These are phyloP conservation scores for Colletotrichum falcatum DNA, from an alignment of 2,329 filamentous ascomycete species.

Conservation along the genomic window DNA sequence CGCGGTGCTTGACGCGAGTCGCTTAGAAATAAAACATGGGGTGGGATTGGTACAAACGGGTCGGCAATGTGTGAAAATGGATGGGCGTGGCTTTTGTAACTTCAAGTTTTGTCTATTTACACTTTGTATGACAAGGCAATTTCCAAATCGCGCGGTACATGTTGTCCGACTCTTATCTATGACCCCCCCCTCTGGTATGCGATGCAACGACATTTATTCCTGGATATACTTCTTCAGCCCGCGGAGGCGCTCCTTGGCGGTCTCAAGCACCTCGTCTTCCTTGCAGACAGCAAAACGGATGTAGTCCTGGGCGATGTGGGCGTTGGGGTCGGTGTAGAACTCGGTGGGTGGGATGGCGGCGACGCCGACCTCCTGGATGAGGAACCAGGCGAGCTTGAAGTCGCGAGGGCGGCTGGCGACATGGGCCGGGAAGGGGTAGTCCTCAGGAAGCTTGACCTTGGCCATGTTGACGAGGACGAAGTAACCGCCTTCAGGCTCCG, in stretches of 20 bases:
- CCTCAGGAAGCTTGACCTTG: constrained; percentile 84
- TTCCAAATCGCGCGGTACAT: not conserved
- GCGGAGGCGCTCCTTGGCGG: constrained; percentile 80
- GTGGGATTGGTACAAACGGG: not conserved
- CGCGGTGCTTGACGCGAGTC: not conserved
- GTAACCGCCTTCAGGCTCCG: constrained; percentile 95
- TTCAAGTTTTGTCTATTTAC: constrained; percentile 28
- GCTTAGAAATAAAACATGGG: not conserved
- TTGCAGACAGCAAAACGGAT: constrained; percentile 97
- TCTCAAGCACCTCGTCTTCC: constrained; percentile 85
- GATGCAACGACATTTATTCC: constrained; percentile 10
- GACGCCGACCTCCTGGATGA: constrained; percentile 96
- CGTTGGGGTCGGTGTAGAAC: constrained; percentile 90
- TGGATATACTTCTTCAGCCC: constrained; percentile 78
- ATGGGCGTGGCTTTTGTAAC: not conserved
- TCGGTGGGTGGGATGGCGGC: constrained; percentile 97
- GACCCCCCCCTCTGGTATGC: not conserved
- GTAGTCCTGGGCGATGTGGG: constrained; percentile 90
- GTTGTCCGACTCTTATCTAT: not conserved
- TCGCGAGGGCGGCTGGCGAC: constrained; percentile 89
- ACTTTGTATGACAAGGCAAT: not conserved
- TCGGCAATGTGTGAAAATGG: not conserved
- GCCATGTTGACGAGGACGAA: constrained; percentile 96
- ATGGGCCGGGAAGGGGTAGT: constrained; percentile 90
- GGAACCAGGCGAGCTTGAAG: constrained; percentile 95